phyloP scores from a whole-genome alignment of 139 green algal genomes.

The Bryopsis sp. region DNA sequence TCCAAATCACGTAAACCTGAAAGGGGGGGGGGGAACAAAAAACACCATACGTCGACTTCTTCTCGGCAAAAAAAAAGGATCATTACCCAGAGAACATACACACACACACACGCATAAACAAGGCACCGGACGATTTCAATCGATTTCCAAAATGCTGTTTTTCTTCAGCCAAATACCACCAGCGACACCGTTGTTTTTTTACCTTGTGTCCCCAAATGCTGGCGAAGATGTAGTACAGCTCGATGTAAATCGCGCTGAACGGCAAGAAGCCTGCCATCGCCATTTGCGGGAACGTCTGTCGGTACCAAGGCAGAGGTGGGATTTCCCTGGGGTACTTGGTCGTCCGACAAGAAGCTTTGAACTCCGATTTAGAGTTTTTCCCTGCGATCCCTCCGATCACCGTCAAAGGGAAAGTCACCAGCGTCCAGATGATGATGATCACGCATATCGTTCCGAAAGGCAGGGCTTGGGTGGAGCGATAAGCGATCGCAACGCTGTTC shows the following conservation, averaged over 20 bases:
- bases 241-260: slow-evolving; percentile 97
- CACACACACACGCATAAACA: background rate
- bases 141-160: background rate
- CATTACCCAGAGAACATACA: background rate
- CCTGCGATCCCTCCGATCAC: slow-evolving; percentile 78
- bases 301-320: slow-evolving; percentile 83
- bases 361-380: slow-evolving; percentile 63
- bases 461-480: slow-evolving; percentile 28
- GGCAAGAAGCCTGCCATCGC: slow-evolving; percentile 89
- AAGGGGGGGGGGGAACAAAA: background rate
- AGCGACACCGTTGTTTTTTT: background rate
- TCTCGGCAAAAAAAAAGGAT: background rate
- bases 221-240: slow-evolving; percentile 97
- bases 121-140: background rate
- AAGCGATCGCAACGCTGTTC: slow-evolving; percentile 72
- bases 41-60: background rate
- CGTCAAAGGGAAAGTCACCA: slow-evolving; percentile 86
- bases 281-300: slow-evolving; percentile 74
- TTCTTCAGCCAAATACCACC: background rate
- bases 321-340: slow-evolving; percentile 82
- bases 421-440: slow-evolving; percentile 74
- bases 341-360: slow-evolving; percentile 65
- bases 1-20: slow-evolving; percentile 86
- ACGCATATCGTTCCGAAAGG: slow-evolving; percentile 77
- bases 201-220: slow-evolving; percentile 94